Evolutionary conservation across 495 filamentous ascomycete species (phyloP).

Genomic region (Penicillium manginii): DNA sequence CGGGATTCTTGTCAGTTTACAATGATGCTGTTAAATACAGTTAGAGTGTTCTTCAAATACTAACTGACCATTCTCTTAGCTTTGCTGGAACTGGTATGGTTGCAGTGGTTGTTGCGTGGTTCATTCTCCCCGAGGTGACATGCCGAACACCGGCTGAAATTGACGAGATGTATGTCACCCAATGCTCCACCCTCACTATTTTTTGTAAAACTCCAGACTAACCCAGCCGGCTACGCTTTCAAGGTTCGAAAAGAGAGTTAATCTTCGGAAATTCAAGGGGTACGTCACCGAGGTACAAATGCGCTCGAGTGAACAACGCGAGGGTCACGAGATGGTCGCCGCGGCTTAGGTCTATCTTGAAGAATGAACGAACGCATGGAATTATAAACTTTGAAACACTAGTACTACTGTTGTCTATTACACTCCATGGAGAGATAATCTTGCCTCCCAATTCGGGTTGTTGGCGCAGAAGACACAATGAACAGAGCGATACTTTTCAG

Average conservation of each 20-base stretch:
- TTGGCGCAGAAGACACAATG: no score
- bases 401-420: no score
- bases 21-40: neutral
- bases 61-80: constrained; percentile 13
- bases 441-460: no score
- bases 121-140: constrained; percentile 41
- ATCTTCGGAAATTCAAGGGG: constrained; percentile 37
- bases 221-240: neutral
- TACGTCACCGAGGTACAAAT: constrained; percentile 38
- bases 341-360: neutral
- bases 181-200: neutral
- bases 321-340: constrained; percentile 5
- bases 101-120: constrained; percentile 39
- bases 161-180: constrained; percentile 38
- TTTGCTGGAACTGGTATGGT: constrained; percentile 38
- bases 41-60: neutral
- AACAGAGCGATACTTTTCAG: no score
- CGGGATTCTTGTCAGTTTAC: constrained; percentile 42
- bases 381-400: neutral
- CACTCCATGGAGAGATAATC: no score
- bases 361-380: neutral
- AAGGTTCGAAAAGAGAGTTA: constrained; percentile 39
- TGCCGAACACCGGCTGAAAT: constrained; percentile 43
- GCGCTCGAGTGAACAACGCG: constrained; percentile 17
- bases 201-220: neutral